Evolutionary conservation across 768 basidiomycete species (phyloP).

Genomic region (Suillus tomentosus): DNA sequence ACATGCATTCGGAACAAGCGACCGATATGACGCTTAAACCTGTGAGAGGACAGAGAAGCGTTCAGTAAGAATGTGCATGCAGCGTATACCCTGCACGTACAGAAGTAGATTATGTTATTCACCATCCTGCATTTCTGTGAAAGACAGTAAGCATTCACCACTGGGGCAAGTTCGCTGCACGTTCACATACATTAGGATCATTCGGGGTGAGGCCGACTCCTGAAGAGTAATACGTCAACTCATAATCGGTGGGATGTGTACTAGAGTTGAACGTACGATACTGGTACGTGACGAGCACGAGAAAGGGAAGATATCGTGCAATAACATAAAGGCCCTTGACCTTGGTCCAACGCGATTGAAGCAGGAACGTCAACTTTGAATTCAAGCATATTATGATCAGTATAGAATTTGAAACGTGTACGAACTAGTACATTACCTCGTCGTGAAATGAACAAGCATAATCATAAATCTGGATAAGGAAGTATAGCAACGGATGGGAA

Average conservation of each 20-base stretch:
- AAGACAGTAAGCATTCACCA: background rate
- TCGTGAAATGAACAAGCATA: background rate
- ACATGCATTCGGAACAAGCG: background rate
- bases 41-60: background rate
- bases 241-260: background rate
- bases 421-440: background rate
- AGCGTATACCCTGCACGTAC: background rate
- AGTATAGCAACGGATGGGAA: background rate
- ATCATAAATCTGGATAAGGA: background rate
- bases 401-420: background rate
- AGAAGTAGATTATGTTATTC: background rate
- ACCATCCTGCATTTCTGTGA: background rate
- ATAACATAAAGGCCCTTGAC: background rate
- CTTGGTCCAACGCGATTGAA: background rate
- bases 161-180: background rate
- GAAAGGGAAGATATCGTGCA: background rate
- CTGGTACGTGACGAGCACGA: background rate
- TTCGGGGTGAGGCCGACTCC: background rate
- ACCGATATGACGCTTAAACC: background rate
- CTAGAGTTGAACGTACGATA: background rate
- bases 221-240: background rate
- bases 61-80: background rate
- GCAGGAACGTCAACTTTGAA: background rate
- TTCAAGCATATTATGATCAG: background rate
- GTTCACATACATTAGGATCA: background rate